These are phyloP conservation scores for Trametes hirsuta DNA, from an alignment of 1,284 basidiomycete species.

Conservation along the genomic window DNA sequence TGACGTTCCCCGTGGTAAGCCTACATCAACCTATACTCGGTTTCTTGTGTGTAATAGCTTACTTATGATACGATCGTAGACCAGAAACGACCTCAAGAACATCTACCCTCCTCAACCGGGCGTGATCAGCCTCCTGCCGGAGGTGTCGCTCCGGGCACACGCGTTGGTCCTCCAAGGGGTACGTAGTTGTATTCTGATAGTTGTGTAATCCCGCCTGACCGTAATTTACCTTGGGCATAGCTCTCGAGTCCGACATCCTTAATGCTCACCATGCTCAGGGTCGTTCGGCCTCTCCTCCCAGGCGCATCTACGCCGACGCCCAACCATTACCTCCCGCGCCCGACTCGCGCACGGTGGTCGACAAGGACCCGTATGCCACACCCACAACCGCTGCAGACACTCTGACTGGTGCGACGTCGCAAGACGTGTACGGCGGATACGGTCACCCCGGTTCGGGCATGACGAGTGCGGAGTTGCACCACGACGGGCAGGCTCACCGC, in stretches of 20 bases:
- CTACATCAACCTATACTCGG: not conserved
- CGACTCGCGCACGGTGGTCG: constrained; percentile 34
- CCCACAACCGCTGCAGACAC: constrained; percentile 31
- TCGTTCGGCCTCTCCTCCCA: constrained; percentile 18
- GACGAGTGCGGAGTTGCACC: constrained; percentile 38
- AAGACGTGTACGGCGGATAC: constrained; percentile 36
- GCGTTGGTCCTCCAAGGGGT: constrained; percentile 20
- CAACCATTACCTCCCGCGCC: constrained; percentile 29
- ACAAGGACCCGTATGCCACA: constrained; percentile 30
- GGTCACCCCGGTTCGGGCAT: constrained; percentile 38
- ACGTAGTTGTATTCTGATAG: not conserved
- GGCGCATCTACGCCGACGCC: constrained; percentile 4
- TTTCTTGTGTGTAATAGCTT: not conserved
- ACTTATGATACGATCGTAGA: constrained; percentile 6
- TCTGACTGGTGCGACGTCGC: constrained; percentile 37
- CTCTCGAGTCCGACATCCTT: constrained; percentile 23
- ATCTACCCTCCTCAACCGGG: constrained; percentile 33
- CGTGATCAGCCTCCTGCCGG: constrained; percentile 28
- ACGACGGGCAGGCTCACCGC: constrained; percentile 35
- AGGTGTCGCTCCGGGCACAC: constrained; percentile 18
- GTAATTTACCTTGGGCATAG: not conserved
- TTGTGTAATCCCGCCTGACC: not conserved
- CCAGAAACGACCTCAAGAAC: constrained; percentile 30
- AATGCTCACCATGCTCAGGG: constrained; percentile 14
- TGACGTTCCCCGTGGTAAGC: constrained; percentile 27